Evolutionary conservation across 106 monocot genomes (phyloP).

Genomic region (Platanthera guangdongensis): DNA sequence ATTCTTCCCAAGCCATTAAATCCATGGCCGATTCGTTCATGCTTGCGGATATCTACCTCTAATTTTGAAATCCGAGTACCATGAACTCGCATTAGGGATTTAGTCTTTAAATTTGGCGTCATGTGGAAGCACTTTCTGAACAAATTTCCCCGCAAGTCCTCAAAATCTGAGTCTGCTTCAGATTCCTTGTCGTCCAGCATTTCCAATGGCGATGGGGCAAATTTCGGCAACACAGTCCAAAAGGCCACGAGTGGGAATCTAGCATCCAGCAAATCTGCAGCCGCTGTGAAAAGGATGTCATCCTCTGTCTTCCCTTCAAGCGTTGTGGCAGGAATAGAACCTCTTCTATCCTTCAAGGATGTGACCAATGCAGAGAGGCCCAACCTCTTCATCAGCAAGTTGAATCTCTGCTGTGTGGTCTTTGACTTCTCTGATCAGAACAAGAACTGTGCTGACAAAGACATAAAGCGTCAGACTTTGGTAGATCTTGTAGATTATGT

Average conservation of each 20-base stretch:
- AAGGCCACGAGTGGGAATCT: conserved; percentile 25
- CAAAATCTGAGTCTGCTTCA: conserved; percentile 24
- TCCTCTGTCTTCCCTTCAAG: conserved; percentile 75
- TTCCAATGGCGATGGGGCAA: conserved; percentile 8
- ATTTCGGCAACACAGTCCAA: conserved; percentile 16
- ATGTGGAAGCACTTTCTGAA: conserved; percentile 87
- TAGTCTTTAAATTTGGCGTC: conserved; percentile 3
- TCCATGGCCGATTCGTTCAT: not conserved
- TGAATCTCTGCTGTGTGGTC: conserved; percentile 57
- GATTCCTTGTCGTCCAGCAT: conserved; percentile 20
- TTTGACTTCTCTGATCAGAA: conserved; percentile 68
- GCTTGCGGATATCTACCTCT: not conserved
- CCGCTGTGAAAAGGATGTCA: conserved; percentile 50
- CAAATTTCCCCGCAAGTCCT: conserved; percentile 57
- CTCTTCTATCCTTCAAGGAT: conserved; percentile 61
- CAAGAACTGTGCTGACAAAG: conserved; percentile 63
- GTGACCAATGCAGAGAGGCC: conserved; percentile 55
- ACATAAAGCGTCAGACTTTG: conserved; percentile 60
- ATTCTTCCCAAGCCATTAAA: not conserved
- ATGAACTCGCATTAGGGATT: conserved; percentile 6
- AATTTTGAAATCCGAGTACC: not conserved
- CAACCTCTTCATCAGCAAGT: conserved; percentile 69
- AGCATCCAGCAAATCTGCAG: conserved; percentile 12
- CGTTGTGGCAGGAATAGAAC: conserved; percentile 69
- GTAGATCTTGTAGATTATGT: conserved; percentile 61